Evolutionary conservation across 768 basidiomycete genomes (phyloP), one percentile per base, ranked within the genome.

Genomic region (Favolaschia claudopus): DNA sequence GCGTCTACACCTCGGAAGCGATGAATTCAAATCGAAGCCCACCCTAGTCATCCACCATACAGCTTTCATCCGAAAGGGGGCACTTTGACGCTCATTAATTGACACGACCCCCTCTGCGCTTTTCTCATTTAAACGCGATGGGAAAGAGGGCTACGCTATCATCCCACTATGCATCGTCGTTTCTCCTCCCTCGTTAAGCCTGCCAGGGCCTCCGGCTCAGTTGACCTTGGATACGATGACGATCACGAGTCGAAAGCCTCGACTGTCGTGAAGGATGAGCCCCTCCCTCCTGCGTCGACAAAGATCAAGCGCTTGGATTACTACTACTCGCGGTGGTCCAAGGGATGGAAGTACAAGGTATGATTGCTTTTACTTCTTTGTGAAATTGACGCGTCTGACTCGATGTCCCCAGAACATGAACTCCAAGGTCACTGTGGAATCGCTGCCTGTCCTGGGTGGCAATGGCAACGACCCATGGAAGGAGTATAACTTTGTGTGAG

Each of bases 291-390:
- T 6, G 80, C 82, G 27, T 80, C 81, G 15, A 72, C 85, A 53
- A 85, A 88, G 72, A 73, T 87, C 69, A 86, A 87, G 67, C 82
- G 83, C 2, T 80, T 87, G 39, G 86, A 87, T 66, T 76, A 82
- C 62, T 86, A 85, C 63, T 86, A 82, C 69, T 85, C 82, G 66
- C 72, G 77, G 58, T 85, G 85, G 85, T 75, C 76, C 29, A 84
- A 81, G 66, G 67, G 70, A 19, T 87, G 85, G 85, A 85, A 84
- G 71, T 86, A 87, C 65, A 73, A 74, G 63, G 82, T 82, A 67
- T n/a, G n/a, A n/a, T n/a, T 22, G 72, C 51, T 5, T 33, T 20
- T 10, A 22, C 19, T 32, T n/a, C 5, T 8, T 37, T 7, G 24
- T 24, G 1, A 34, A 50, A 37, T 58, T 24, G 32, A 6, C 22